Conservation (phyloP, 495 filamentous ascomycete species). For the Platismatia glauca region DNA sequence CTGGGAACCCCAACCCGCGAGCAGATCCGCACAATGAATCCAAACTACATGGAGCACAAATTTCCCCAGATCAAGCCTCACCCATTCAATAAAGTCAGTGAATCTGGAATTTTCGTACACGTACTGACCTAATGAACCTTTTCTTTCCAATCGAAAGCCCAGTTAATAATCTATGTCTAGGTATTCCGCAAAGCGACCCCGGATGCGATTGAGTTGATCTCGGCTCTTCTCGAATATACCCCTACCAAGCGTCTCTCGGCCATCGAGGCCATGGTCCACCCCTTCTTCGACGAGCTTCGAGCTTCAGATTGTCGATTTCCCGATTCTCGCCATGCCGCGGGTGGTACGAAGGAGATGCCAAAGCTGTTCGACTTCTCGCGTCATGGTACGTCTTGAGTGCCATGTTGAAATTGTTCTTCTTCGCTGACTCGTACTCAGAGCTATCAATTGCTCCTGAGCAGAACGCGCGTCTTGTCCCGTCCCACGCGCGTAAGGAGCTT, state of each 20-base stretch:
- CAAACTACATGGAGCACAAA: constrained; percentile 99
- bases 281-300: constrained; percentile 95
- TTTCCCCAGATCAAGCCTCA: constrained; percentile 99
- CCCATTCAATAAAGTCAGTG: constrained; percentile 82
- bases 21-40: constrained; percentile 99
- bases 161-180: constrained; percentile 30
- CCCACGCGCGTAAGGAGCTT: constrained; percentile 66
- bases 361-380: constrained; percentile 85
- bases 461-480: constrained; percentile 79
- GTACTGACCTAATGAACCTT: constrained; percentile 10
- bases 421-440: constrained; percentile 47
- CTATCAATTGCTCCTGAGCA: constrained; percentile 85
- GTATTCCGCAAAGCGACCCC: constrained; percentile 92
- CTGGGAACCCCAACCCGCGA: constrained; percentile 95
- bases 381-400: constrained; percentile 59
- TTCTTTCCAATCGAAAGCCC: constrained; percentile 2
- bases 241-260: constrained; percentile 91
- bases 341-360: constrained; percentile 70
- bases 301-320: constrained; percentile 81
- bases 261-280: constrained; percentile 94
- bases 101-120: constrained; percentile 11
- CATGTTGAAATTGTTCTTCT: constrained; percentile 4
- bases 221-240: constrained; percentile 87
- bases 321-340: constrained; percentile 81
- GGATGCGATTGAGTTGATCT: constrained; percentile 92